Evolutionary conservation across 257 asterid genomes (phyloP).

Genomic region (Craterostigma plantagineum): DNA sequence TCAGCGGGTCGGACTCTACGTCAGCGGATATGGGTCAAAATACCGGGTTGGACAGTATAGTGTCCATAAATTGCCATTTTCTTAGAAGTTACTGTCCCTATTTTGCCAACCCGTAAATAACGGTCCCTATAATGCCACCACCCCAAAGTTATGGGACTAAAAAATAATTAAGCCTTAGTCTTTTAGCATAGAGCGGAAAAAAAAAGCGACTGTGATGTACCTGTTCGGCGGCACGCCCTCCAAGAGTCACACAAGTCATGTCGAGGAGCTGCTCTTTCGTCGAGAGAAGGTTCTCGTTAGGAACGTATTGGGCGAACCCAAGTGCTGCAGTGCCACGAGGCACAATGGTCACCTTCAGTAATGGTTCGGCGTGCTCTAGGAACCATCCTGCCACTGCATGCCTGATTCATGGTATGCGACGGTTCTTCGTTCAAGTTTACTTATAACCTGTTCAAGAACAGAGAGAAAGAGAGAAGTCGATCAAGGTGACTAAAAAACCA

Average conservation of each 20-base stretch:
- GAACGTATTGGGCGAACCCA: slow-evolving; percentile 83
- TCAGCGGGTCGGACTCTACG: no score
- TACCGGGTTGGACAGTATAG: no score
- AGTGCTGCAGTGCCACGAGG: slow-evolving; percentile 93
- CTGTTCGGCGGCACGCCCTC: slow-evolving; percentile 93
- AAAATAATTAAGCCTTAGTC: no score
- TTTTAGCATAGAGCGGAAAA: no score
- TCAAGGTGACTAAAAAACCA: slow-evolving; percentile 2
- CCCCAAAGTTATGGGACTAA: no score
- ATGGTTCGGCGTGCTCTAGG: slow-evolving; percentile 70
- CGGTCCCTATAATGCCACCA: no score
- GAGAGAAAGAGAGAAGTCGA: neutral
- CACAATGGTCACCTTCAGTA: slow-evolving; percentile 70
- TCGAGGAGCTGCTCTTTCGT: slow-evolving; percentile 83
- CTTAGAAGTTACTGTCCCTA: no score
- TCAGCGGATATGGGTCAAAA: no score
- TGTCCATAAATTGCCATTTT: no score
- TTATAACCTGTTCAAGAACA: slow-evolving; percentile 41
- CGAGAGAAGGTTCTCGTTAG: slow-evolving; percentile 63
- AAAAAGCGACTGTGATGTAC: slow-evolving; percentile 17
- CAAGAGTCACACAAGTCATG: slow-evolving; percentile 82
- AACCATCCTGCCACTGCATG: slow-evolving; percentile 93
- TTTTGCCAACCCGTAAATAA: no score
- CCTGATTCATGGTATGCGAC: slow-evolving; percentile 93
- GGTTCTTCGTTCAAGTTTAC: slow-evolving; percentile 49